Evolutionary conservation across 768 basidiomycete genomes (phyloP).

Genomic region (Termitomyces heimii): DNA sequence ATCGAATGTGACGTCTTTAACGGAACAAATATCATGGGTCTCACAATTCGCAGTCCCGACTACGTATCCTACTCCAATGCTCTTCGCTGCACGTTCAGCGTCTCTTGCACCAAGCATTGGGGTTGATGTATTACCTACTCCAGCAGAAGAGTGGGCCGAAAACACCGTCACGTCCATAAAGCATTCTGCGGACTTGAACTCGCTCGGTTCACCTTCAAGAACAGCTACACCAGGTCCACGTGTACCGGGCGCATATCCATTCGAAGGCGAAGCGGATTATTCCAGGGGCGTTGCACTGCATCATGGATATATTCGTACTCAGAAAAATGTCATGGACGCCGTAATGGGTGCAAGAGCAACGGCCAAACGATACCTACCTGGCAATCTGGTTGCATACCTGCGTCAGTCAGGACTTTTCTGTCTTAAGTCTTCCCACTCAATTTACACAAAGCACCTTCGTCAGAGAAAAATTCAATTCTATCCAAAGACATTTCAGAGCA

Average conservation of each 20-base stretch:
- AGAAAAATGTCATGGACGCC: slow-evolving; percentile 16
- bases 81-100: not conserved
- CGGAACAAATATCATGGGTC: not conserved
- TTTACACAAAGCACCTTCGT: not conserved
- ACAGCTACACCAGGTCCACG: slow-evolving; percentile 9
- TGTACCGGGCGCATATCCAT: slow-evolving; percentile 16
- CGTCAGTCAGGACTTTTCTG: slow-evolving; percentile 1
- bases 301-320: slow-evolving; percentile 16
- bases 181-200: slow-evolving; percentile 2
- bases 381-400: slow-evolving; percentile 9
- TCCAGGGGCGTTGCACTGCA: slow-evolving; percentile 5
- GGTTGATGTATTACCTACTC: slow-evolving; percentile 9
- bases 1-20: not conserved
- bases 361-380: slow-evolving; percentile 15
- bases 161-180: slow-evolving; percentile 4
- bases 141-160: slow-evolving; percentile 13
- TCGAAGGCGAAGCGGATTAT: not conserved
- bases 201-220: not conserved
- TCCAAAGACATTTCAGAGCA: not conserved
- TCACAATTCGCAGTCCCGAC: not conserved
- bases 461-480: not conserved
- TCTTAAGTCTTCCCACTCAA: not conserved
- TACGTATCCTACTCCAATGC: not conserved
- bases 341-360: slow-evolving; percentile 14
- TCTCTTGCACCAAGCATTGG: slow-evolving; percentile 7